Base-by-base conservation (phyloP, 371 early-diverging fungal species). In the Syncephalastrum sp. region DNA sequence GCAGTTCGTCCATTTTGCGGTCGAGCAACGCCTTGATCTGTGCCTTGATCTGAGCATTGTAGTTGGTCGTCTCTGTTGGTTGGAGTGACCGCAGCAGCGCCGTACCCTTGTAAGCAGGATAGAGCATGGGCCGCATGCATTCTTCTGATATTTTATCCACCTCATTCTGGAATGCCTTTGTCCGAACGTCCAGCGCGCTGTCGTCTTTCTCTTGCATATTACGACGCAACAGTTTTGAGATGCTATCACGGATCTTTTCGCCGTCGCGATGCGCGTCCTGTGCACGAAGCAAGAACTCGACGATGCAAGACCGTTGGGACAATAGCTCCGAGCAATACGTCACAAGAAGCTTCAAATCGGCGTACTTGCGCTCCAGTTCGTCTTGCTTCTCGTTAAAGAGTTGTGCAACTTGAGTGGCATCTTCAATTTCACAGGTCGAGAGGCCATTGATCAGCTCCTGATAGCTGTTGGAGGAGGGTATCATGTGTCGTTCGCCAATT, bases 191-290 rank as follows among this genome's bases (percentile, higher is more conserved):
- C 3, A 72, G 54, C 5, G 45, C 41, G 3, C 25, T 25, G 5
- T 59, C 65, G 19, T 71, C 67, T 5, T 24, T 58, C 42, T 54
- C 58, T 14, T 64, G 59, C 69, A 72, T 69, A 16, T 69, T 70
- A 15, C 75, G 67, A 10, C 80, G 64, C 15, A 63, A 65, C 17
- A 58, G 50, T 45, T 79, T 79, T 5, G 44, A 49, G 10, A 76
- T 53, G 12, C 25, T 54, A 24, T 79, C 80, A 5, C 68, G 65
- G 17, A 75, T 61, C 47, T 72, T 74, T 27, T 76, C 80, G 2
- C 73, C 76, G 44, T 76, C 73, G 23, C 64, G 70, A 5, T 62
- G 65, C 0, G 66, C 65, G 57, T 79, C 80, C 42, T 72, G 72
- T n/a, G 54, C 67, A 25, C 73, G 70, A 44, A 74, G 47, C 5